Evolutionary conservation across 208 protist species (phyloP).

Genomic region (Acanthamoeba comandoni): DNA sequence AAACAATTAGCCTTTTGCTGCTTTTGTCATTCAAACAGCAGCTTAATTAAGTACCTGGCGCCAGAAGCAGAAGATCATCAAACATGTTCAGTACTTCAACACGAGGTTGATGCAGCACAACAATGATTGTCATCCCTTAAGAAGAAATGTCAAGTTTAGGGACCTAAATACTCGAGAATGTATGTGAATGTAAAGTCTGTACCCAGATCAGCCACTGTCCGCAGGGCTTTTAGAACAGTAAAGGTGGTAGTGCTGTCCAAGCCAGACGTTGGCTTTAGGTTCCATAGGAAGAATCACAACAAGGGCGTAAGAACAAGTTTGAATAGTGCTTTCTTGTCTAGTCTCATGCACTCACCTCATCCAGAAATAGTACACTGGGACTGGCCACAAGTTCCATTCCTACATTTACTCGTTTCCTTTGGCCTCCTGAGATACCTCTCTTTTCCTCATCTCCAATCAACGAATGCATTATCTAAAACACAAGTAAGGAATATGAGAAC

Average conservation of each 20-base stretch:
- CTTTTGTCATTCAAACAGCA: no score
- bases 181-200: no score
- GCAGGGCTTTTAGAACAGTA: conserved; percentile 9
- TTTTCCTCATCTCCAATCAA: conserved; percentile 81
- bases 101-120: conserved; percentile 83
- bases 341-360: no score
- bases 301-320: no score
- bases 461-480: conserved; percentile 3
- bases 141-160: no score
- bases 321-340: no score
- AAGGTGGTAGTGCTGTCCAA: conserved; percentile 45
- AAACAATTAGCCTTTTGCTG: no score
- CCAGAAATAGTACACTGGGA: conserved; percentile 83
- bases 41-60: no score
- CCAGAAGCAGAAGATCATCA: conserved; percentile 78
- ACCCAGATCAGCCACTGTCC: conserved; percentile 15
- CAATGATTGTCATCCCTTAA: conserved; percentile 77
- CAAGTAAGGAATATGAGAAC: no score
- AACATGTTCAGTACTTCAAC: conserved; percentile 81
- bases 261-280: conserved; percentile 85
- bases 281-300: no score
- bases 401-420: conserved; percentile 84
- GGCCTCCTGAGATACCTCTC: conserved; percentile 84
- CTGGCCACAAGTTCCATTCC: conserved; percentile 83
- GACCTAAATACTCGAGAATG: no score